phyloP scores from a whole-genome alignment of 352 stramenopile species.

The Phytophthora sansomeana region DNA sequence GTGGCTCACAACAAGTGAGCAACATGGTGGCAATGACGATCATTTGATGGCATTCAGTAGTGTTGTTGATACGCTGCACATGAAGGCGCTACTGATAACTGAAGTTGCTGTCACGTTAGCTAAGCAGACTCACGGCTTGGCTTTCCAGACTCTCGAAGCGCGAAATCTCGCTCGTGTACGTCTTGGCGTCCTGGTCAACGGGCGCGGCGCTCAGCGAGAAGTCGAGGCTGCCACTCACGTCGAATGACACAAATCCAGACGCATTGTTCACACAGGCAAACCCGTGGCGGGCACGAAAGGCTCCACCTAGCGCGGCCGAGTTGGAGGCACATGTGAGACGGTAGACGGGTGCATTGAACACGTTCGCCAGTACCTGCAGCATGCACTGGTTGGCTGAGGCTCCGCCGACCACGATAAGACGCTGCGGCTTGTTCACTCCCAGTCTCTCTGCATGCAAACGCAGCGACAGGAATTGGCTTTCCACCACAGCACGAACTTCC shows the following conservation, averaged over 20 bases:
- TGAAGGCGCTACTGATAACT: not conserved
- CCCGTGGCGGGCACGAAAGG: conserved; percentile 62
- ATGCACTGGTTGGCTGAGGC: conserved; percentile 64
- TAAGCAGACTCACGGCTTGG: conserved; percentile 40
- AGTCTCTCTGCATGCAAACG: conserved; percentile 64
- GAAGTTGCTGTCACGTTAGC: conserved; percentile 7
- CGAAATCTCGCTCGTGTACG: conserved; percentile 46
- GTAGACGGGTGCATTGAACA: conserved; percentile 67
- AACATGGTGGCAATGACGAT: not conserved
- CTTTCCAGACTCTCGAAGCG: conserved; percentile 53
- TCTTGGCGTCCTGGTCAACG: conserved; percentile 22
- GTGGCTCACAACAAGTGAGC: not conserved
- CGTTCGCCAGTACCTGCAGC: conserved; percentile 66
- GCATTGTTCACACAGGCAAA: conserved; percentile 27
- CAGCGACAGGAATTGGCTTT: conserved; percentile 73
- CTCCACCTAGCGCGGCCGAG: conserved; percentile 59
- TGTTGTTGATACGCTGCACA: not conserved
- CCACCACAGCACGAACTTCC: conserved; percentile 67
- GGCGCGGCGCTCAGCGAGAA: conserved; percentile 53
- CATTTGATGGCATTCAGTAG: not conserved
- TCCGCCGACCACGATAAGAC: conserved; percentile 73
- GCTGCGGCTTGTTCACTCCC: conserved; percentile 50
- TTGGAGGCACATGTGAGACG: conserved; percentile 50
- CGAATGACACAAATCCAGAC: conserved; percentile 46
- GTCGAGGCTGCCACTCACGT: conserved; percentile 43